phyloP scores from a whole-genome alignment of 2,329 filamentous ascomycete species.

The Trichophyton simii region DNA sequence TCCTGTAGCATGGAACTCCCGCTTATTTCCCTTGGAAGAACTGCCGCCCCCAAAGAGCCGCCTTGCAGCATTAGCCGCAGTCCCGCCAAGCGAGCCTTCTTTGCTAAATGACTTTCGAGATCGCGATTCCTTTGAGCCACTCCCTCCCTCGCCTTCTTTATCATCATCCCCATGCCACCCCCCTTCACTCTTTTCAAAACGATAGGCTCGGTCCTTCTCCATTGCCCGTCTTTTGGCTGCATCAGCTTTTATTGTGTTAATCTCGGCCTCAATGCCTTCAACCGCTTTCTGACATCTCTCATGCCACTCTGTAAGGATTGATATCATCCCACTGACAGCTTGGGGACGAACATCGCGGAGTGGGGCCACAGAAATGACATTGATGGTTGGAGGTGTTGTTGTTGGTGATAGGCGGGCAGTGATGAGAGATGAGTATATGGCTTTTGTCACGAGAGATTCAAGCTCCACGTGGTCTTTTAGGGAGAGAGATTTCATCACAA shows the following conservation, averaged over 20 bases:
- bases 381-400: constrained; percentile 59
- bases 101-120: constrained; percentile 1
- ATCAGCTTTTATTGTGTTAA: constrained; percentile 49
- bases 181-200: constrained; percentile 40
- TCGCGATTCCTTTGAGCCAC: constrained; percentile 8
- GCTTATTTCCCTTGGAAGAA: constrained; percentile 11
- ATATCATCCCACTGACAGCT: constrained; percentile 55
- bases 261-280: constrained; percentile 60
- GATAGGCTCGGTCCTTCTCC: constrained; percentile 36
- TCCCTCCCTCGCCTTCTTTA: constrained; percentile 13
- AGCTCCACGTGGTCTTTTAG: constrained; percentile 57
- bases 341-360: constrained; percentile 73
- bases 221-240: constrained; percentile 45
- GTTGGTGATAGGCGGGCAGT: constrained; percentile 79
- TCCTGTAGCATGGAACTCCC: constrained; percentile 13
- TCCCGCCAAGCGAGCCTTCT: constrained; percentile 5
- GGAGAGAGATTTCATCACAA: constrained; percentile 54
- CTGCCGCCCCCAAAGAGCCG: constrained; percentile 8
- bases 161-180: constrained; percentile 21
- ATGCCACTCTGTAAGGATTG: constrained; percentile 61
- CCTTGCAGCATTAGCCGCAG: not conserved
- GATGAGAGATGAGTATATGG: constrained; percentile 76
- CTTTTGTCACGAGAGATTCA: constrained; percentile 73
- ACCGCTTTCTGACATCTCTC: constrained; percentile 64
- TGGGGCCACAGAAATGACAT: constrained; percentile 68